These are phyloP conservation scores for Aspergillus sp. DNA, from an alignment of 2,329 filamentous ascomycete genomes.

Conservation along the genomic window DNA sequence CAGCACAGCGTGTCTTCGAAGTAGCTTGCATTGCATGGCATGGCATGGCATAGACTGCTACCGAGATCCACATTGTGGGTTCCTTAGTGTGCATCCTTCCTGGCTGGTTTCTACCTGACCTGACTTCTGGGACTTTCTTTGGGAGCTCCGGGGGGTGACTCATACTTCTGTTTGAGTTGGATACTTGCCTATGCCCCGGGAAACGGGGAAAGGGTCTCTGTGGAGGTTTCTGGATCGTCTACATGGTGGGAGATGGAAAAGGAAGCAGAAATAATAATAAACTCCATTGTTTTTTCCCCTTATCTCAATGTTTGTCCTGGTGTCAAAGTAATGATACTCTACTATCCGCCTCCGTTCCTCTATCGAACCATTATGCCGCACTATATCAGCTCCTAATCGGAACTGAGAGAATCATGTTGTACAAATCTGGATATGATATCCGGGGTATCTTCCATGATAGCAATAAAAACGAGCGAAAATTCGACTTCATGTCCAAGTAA, in stretches of 20 bases:
- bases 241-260: neutral
- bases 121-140: neutral
- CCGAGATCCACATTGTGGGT: slow-evolving; percentile 9
- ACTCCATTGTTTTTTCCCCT: neutral
- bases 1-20: neutral
- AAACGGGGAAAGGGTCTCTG: neutral
- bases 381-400: neutral
- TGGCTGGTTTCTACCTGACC: slow-evolving; percentile 1
- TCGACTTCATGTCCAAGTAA: neutral
- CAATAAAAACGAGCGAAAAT: neutral
- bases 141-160: neutral
- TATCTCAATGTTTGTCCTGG: neutral
- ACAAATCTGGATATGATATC: slow-evolving; percentile 14
- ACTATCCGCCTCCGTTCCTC: neutral
- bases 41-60: neutral
- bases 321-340: neutral
- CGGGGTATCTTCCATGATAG: slow-evolving; percentile 2
- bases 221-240: neutral
- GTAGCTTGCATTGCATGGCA: slow-evolving; percentile 19
- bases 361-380: neutral
- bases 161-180: neutral
- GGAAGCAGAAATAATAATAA: slow-evolving; percentile 4
- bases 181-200: neutral
- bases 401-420: slow-evolving; percentile 5
- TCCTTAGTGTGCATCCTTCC: slow-evolving; percentile 1